Evolutionary conservation across 306 rosid species (phyloP).

Genomic region (Sechiopsis laciniata): DNA sequence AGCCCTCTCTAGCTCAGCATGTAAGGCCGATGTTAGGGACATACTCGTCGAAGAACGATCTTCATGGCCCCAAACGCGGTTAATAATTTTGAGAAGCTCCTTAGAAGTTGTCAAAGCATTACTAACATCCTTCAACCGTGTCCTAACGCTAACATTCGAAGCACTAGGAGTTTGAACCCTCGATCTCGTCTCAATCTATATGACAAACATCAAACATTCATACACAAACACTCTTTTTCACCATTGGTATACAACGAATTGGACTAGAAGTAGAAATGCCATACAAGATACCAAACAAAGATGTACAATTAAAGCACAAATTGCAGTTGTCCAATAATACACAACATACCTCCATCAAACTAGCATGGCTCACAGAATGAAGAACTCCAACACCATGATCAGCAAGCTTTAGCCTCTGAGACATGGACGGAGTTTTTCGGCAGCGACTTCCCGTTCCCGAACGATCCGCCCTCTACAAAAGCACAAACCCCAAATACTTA

Average conservation of each 20-base stretch:
- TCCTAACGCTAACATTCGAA: constrained; percentile 51
- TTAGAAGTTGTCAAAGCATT: constrained; percentile 85
- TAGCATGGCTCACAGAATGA: constrained; percentile 70
- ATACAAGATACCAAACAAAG: background rate
- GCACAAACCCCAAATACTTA: background rate
- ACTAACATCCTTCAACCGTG: constrained; percentile 77
- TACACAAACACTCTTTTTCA: background rate
- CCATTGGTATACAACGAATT: background rate
- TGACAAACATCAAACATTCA: constrained; percentile 17
- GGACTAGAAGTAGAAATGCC: too few relatives aligned
- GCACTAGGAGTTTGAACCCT: constrained; percentile 63
- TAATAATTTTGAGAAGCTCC: constrained; percentile 82
- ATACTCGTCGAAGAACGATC: constrained; percentile 78
- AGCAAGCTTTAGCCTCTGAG: constrained; percentile 54
- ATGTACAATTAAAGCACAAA: too few relatives aligned
- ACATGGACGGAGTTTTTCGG: constrained; percentile 58
- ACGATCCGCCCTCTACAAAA: constrained; percentile 78
- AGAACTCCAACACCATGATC: constrained; percentile 55
- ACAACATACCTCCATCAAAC: constrained; percentile 75
- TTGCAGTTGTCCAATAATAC: background rate
- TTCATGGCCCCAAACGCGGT: constrained; percentile 91
- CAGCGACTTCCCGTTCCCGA: constrained; percentile 79
- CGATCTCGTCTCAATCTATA: constrained; percentile 79
- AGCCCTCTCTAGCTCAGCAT: constrained; percentile 90
- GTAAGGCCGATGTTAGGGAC: constrained; percentile 86